Evolutionary conservation across 805 yeast genomes (phyloP).

Genomic region (Yarrowia sp.): DNA sequence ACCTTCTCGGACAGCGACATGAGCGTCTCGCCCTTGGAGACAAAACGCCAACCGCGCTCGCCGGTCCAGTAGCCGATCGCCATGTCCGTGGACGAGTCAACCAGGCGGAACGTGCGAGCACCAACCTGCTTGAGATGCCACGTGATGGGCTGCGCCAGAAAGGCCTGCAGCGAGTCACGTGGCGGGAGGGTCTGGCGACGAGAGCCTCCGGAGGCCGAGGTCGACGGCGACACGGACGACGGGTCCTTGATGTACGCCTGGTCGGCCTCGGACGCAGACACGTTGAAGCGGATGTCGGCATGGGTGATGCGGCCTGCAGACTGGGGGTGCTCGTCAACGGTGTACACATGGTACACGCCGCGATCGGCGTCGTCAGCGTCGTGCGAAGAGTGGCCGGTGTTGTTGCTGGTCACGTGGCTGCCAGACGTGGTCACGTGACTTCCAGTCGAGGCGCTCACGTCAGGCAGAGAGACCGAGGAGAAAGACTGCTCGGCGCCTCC

Average conservation of each 20-base stretch:
- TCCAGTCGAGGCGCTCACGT: background rate
- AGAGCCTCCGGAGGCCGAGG: background rate
- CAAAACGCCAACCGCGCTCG: slow-evolving; percentile 27
- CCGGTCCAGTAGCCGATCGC: slow-evolving; percentile 31
- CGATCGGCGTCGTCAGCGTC: background rate
- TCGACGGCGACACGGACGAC: background rate
- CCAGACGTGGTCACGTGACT: background rate
- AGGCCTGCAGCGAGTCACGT: slow-evolving; percentile 18
- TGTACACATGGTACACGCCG: slow-evolving; percentile 16
- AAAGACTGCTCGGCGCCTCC: background rate
- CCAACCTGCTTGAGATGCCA: slow-evolving; percentile 30
- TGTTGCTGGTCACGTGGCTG: background rate
- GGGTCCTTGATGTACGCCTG: slow-evolving; percentile 14
- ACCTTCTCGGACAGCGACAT: slow-evolving; percentile 13
- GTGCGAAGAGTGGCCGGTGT: no score
- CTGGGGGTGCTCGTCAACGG: slow-evolving; percentile 17
- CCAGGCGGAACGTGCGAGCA: slow-evolving; percentile 21
- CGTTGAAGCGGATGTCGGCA: slow-evolving; percentile 1
- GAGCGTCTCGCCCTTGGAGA: slow-evolving; percentile 23
- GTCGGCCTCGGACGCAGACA: slow-evolving; percentile 8
- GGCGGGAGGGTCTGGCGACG: background rate
- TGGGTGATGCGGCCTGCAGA: background rate
- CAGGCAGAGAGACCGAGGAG: background rate
- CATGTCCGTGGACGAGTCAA: slow-evolving; percentile 31
- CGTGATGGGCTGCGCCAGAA: slow-evolving; percentile 28